Evolutionary conservation across 2,329 filamentous ascomycete species (phyloP).

Genomic region (Paecilomyces sp.): DNA sequence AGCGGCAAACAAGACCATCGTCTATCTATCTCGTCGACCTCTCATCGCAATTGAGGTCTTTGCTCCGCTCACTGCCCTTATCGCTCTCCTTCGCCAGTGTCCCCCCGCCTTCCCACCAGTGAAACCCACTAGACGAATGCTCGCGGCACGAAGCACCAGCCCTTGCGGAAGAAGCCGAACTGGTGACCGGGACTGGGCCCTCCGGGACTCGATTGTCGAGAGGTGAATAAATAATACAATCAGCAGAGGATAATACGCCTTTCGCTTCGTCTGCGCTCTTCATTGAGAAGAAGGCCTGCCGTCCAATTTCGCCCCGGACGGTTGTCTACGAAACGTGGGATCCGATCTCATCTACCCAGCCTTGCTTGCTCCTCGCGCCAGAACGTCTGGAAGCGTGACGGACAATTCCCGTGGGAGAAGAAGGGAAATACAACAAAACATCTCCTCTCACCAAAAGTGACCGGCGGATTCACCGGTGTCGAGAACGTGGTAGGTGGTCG

Average conservation of each 20-base stretch:
- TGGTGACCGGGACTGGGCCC: neutral
- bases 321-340: neutral
- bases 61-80: neutral
- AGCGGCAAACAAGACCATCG: neutral
- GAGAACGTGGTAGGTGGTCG: constrained; percentile 4
- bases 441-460: neutral
- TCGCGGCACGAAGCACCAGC: neutral
- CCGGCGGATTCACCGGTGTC: neutral
- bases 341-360: neutral
- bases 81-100: neutral
- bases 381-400: neutral
- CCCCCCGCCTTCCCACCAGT: neutral
- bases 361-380: neutral
- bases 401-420: neutral
- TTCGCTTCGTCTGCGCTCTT: neutral
- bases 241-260: neutral
- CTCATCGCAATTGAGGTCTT: neutral
- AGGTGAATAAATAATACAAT: neutral
- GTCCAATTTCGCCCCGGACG: neutral
- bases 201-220: neutral
- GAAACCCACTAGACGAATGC: constrained; percentile 1
- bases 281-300: too few relatives aligned
- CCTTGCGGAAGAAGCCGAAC: neutral
- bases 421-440: too few relatives aligned
- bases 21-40: neutral